phyloP scores from a whole-genome alignment of 2,329 filamentous ascomycete genomes.

The Colletotrichum paranaense region DNA sequence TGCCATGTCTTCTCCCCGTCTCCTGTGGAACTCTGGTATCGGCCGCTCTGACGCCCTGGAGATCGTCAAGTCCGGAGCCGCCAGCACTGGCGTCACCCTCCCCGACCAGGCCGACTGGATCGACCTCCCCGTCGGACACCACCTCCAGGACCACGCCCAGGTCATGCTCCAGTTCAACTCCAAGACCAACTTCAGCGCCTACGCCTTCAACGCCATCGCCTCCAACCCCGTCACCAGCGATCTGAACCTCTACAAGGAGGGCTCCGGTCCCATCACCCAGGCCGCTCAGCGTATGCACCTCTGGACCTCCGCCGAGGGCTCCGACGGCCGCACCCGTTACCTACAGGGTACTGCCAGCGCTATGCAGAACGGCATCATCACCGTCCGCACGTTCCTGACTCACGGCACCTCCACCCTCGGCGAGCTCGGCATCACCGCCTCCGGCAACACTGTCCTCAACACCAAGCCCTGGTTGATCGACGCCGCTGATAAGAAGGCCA shows the following conservation, averaged over 20 bases:
- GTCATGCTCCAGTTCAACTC: constrained; percentile 37
- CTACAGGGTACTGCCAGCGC: constrained; percentile 40
- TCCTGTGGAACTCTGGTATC: constrained; percentile 38
- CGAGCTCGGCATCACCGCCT: constrained; percentile 38
- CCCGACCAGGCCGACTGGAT: constrained; percentile 64
- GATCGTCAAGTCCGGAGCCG: constrained; percentile 36
- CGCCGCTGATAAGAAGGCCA: constrained; percentile 38
- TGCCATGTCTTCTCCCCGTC: constrained; percentile 37
- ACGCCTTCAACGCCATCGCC: constrained; percentile 32
- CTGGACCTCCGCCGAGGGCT: constrained; percentile 39
- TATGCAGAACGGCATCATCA: constrained; percentile 34
- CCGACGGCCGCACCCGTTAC: constrained; percentile 40
- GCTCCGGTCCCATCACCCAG: constrained; percentile 40
- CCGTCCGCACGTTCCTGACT: constrained; percentile 39
- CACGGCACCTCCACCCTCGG: constrained; percentile 40
- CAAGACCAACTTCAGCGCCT: constrained; percentile 34
- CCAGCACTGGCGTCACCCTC: constrained; percentile 56
- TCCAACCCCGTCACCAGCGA: constrained; percentile 30
- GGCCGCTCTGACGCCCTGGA: constrained; percentile 37
- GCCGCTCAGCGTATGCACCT: constrained; percentile 39
- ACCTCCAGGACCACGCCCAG: constrained; percentile 64
- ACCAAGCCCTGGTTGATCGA: constrained; percentile 39
- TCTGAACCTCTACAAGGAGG: constrained; percentile 37
- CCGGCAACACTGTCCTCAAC: constrained; percentile 39
- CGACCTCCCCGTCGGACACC: constrained; percentile 67